Conservation (phyloP, 768 basidiomycete genomes). For the Trametes gibbosa region DNA sequence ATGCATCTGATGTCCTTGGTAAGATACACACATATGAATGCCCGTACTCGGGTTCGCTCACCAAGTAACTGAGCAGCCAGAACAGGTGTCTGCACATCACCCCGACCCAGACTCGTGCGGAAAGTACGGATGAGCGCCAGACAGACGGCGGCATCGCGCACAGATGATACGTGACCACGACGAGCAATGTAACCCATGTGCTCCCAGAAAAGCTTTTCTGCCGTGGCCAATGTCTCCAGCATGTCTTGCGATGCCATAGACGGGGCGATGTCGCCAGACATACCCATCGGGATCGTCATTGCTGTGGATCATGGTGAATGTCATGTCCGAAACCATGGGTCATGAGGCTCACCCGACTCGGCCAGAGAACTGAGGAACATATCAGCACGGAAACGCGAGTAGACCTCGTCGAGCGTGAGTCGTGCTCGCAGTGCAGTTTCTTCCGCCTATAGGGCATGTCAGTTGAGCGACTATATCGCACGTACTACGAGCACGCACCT, state of each 20-base stretch:
- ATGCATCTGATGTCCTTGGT: slow-evolving; percentile 51
- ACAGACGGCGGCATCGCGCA: slow-evolving; percentile 73
- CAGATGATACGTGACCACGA: slow-evolving; percentile 63
- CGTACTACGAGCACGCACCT: slow-evolving; percentile 38
- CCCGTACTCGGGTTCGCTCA: slow-evolving; percentile 25
- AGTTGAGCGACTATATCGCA: neutral
- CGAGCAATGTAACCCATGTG: slow-evolving; percentile 53
- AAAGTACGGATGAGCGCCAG: slow-evolving; percentile 71
- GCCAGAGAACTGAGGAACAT: slow-evolving; percentile 88
- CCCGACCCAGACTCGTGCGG: slow-evolving; percentile 76
- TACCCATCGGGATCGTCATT: slow-evolving; percentile 81
- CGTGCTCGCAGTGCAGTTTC: slow-evolving; percentile 73
- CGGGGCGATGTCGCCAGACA: slow-evolving; percentile 45
- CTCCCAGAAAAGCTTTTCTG: slow-evolving; percentile 69
- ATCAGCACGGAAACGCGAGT: slow-evolving; percentile 76
- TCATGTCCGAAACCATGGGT: neutral
- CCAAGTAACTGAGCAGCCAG: slow-evolving; percentile 65
- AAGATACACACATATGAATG: neutral
- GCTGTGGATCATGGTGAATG: slow-evolving; percentile 40
- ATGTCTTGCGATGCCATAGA: slow-evolving; percentile 55
- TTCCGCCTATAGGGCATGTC: slow-evolving; percentile 51
- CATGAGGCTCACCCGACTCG: slow-evolving; percentile 75
- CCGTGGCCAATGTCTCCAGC: slow-evolving; percentile 55
- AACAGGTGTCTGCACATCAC: slow-evolving; percentile 44
- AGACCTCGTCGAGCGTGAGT: slow-evolving; percentile 74